Evolutionary conservation across 75 land plant species (phyloP).

Genomic region (Selaginella tamariscina): DNA sequence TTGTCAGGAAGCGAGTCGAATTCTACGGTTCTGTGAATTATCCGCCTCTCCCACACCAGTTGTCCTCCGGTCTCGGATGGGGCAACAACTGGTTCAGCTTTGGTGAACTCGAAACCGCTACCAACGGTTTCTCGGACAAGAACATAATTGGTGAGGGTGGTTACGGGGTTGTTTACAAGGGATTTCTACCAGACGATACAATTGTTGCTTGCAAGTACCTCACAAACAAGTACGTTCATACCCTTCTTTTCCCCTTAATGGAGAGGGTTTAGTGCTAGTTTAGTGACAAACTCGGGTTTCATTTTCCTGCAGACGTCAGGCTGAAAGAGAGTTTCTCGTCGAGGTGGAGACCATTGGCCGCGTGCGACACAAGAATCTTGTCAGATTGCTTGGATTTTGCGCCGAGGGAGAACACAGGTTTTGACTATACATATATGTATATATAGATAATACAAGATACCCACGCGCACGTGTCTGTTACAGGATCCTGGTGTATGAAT

Average conservation of each 20-base stretch:
- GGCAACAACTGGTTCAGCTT: background rate
- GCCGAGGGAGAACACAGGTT: background rate
- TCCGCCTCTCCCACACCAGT: background rate
- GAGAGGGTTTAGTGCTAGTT: too few relatives aligned
- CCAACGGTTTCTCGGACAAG: background rate
- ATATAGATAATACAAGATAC: background rate
- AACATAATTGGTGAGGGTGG: conserved; percentile 1
- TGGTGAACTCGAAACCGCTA: background rate
- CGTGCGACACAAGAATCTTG: background rate
- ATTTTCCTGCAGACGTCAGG: background rate
- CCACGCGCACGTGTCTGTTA: too few relatives aligned
- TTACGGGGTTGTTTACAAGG: background rate
- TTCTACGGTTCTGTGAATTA: background rate
- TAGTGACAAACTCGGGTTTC: too few relatives aligned
- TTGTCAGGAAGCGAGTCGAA: background rate
- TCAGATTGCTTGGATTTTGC: background rate
- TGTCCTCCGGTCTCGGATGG: background rate
- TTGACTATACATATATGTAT: background rate
- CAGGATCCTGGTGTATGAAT: conserved; percentile 67
- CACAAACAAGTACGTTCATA: background rate
- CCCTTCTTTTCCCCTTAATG: background rate
- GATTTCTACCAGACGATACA: background rate
- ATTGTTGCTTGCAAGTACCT: background rate
- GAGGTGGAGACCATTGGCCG: background rate
- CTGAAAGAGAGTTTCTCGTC: background rate